phyloP scores from a whole-genome alignment of 2,329 filamentous ascomycete species.

The Aspergillus chevalieri region DNA sequence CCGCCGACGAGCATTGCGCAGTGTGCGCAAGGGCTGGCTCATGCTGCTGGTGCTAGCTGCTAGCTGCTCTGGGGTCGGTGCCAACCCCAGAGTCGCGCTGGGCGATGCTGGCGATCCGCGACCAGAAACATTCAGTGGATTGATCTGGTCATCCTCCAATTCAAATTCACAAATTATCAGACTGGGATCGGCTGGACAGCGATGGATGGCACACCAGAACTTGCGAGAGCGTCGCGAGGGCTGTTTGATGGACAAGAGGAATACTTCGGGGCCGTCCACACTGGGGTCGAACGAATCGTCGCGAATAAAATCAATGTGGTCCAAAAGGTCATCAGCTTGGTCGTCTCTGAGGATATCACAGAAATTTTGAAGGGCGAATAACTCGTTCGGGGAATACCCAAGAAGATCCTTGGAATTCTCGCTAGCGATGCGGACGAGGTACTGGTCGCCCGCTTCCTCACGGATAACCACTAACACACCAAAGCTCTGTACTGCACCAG shows the following conservation, averaged over 20 bases:
- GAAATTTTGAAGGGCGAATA: slow-evolving; percentile 70
- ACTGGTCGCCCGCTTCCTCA: slow-evolving; percentile 56
- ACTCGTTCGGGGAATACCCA: slow-evolving; percentile 67
- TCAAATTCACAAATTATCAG: slow-evolving; percentile 85
- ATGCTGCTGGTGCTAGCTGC: slow-evolving; percentile 67
- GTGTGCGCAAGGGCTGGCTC: slow-evolving; percentile 70
- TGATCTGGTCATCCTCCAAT: slow-evolving; percentile 70
- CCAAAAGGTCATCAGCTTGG: slow-evolving; percentile 73
- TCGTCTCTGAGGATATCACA: slow-evolving; percentile 79
- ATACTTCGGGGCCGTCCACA: slow-evolving; percentile 76
- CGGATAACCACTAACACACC: slow-evolving; percentile 69
- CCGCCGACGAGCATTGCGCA: slow-evolving; percentile 67
- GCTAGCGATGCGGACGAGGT: slow-evolving; percentile 67
- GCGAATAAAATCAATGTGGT: slow-evolving; percentile 81
- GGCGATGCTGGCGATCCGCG: slow-evolving; percentile 13
- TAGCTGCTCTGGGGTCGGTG: slow-evolving; percentile 68
- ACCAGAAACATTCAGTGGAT: slow-evolving; percentile 20
- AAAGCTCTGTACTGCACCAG: slow-evolving; percentile 73
- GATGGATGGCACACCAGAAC: slow-evolving; percentile 82
- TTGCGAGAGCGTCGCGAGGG: slow-evolving; percentile 55
- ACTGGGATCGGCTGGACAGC: slow-evolving; percentile 61
- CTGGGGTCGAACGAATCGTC: slow-evolving; percentile 73
- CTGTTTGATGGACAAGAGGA: slow-evolving; percentile 66
- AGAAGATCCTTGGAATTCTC: slow-evolving; percentile 73
- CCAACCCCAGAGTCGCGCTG: slow-evolving; percentile 60